These are phyloP conservation scores for Trichoderma endophyticum DNA, from an alignment of 2,329 filamentous ascomycete species.

Conservation along the genomic window DNA sequence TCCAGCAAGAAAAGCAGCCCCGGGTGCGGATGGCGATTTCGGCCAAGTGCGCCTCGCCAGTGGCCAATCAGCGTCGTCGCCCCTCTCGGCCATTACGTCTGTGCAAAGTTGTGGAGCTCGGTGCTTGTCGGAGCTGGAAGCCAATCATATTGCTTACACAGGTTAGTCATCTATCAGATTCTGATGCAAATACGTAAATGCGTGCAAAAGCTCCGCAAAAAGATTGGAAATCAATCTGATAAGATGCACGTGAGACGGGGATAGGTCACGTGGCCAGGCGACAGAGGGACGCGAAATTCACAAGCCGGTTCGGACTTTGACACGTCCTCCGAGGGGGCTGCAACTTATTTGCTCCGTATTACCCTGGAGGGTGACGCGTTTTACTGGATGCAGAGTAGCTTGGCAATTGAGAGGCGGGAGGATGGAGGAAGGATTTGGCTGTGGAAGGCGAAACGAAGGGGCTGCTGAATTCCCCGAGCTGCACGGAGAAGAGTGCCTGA, in stretches of 20 bases:
- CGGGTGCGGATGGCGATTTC: constrained; percentile 18
- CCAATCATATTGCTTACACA: background rate
- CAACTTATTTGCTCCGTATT: background rate
- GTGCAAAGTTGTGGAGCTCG: constrained; percentile 2
- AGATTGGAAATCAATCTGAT: constrained; percentile 18
- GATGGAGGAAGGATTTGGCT: background rate
- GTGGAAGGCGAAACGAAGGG: background rate
- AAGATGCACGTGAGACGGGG: constrained; percentile 18
- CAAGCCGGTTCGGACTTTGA: background rate
- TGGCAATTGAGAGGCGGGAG: too few species aligned
- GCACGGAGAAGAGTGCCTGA: background rate
- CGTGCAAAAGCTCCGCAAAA: background rate
- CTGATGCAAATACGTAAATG: constrained; percentile 1
- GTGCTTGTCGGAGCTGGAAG: constrained; percentile 11
- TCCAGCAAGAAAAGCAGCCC: background rate
- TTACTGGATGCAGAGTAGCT: background rate
- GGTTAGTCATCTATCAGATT: constrained; percentile 19
- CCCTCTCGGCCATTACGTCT: constrained; percentile 21
- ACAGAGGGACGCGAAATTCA: constrained; percentile 1
- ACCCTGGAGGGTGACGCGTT: background rate
- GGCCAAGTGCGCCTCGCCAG: constrained; percentile 5
- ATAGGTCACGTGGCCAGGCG: constrained; percentile 13
- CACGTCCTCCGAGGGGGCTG: constrained; percentile 9
- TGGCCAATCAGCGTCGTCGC: constrained; percentile 13
- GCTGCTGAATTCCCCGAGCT: background rate